These are phyloP conservation scores for Zygosaccharomyces sapae DNA, from an alignment of 1,139 yeast genomes.

Conservation along the genomic window DNA sequence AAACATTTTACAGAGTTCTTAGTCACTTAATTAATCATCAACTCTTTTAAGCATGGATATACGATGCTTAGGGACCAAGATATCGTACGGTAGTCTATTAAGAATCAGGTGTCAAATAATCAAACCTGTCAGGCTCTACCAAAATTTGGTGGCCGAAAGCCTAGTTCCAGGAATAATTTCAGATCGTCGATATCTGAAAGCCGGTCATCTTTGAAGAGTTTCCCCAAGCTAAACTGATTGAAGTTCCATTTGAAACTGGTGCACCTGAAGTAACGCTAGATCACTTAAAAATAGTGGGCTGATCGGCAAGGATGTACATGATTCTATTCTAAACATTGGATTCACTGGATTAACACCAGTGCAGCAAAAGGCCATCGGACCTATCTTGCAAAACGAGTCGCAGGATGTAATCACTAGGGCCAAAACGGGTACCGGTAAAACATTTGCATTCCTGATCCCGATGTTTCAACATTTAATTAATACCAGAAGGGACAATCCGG, in stretches of 20 bases:
- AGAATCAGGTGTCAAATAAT: background rate
- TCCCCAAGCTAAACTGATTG: conserved; percentile 18
- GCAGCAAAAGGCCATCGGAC: conserved; percentile 68
- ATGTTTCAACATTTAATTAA: conserved; percentile 55
- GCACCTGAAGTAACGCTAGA: conserved; percentile 25
- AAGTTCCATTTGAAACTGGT: conserved; percentile 19
- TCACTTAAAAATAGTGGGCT: conserved; percentile 28
- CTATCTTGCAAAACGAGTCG: conserved; percentile 52
- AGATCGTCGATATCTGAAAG: background rate
- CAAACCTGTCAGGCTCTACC: conserved; percentile 1
- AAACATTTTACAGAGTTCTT: background rate
- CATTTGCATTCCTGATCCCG: conserved; percentile 83
- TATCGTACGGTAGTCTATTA: background rate
- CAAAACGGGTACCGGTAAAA: conserved; percentile 94
- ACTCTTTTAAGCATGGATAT: background rate
- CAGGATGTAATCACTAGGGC: conserved; percentile 80
- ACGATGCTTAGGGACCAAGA: conserved; percentile 1
- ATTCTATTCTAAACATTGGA: conserved; percentile 43
- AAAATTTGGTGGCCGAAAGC: background rate
- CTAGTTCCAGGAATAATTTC: background rate
- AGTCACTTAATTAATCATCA: background rate
- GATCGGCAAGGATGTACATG: conserved; percentile 23
- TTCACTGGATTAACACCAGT: conserved; percentile 65
- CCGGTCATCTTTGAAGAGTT: background rate
- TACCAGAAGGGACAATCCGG: conserved; percentile 24